phyloP scores from a whole-genome alignment of 108 stramenopile species.

The Cyclotella sp. region DNA sequence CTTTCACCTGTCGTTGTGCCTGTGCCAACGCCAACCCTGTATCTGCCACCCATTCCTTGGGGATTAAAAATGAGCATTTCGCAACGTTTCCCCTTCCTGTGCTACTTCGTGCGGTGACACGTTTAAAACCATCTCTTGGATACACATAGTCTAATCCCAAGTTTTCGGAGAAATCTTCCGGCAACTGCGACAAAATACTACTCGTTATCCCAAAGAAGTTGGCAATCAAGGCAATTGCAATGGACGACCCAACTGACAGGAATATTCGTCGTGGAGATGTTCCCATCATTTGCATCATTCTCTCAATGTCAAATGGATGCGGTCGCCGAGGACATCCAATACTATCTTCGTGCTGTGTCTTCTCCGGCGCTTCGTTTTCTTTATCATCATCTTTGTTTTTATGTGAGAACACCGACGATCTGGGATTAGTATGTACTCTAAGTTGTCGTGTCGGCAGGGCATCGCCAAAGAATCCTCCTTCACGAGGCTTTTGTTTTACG shows the following conservation, averaged over 20 bases:
- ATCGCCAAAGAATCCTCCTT: too few species aligned
- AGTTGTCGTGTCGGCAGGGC: too few species aligned
- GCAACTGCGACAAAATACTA: slow-evolving; percentile 52
- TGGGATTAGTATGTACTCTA: too few species aligned
- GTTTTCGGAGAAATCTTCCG: slow-evolving; percentile 65
- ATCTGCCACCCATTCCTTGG: slow-evolving; percentile 88
- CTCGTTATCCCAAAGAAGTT: slow-evolving; percentile 80
- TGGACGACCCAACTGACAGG: slow-evolving; percentile 50
- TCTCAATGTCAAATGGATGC: not conserved
- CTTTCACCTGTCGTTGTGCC: slow-evolving; percentile 56
- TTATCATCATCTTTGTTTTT: too few species aligned
- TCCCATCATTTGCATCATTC: slow-evolving; percentile 68
- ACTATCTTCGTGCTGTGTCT: not conserved
- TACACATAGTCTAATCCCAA: slow-evolving; percentile 70
- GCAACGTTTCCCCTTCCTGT: slow-evolving; percentile 2
- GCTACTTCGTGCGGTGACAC: slow-evolving; percentile 41
- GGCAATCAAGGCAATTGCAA: slow-evolving; percentile 69
- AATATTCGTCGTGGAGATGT: slow-evolving; percentile 72
- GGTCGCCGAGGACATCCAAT: too few species aligned
- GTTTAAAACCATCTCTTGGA: slow-evolving; percentile 73
- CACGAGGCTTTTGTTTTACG: too few species aligned
- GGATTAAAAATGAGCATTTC: slow-evolving; percentile 74
- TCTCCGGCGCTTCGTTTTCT: not conserved
- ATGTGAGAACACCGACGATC: too few species aligned
- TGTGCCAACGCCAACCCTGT: slow-evolving; percentile 76